phyloP scores from a whole-genome alignment of 345 rosid species.

The Populus simonii region DNA sequence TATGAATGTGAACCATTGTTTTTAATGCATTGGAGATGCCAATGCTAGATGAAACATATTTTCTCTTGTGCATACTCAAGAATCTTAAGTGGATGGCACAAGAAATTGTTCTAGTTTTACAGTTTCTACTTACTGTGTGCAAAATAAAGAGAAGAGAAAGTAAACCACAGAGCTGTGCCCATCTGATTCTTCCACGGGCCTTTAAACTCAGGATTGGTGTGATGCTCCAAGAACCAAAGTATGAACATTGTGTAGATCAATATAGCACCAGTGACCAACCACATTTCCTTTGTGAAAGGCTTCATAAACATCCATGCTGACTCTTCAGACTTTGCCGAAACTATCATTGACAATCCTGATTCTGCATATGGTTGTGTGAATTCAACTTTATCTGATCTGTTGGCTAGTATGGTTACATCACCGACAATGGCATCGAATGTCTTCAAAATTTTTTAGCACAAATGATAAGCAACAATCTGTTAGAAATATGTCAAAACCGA shows the following conservation, averaged over 20 bases:
- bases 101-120: background rate
- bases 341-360: slow-evolving; percentile 54
- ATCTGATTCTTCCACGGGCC: slow-evolving; percentile 41
- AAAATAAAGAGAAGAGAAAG: slow-evolving; percentile 53
- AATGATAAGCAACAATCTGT: too few relatives aligned
- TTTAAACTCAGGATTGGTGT: slow-evolving; percentile 33
- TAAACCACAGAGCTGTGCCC: slow-evolving; percentile 42
- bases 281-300: slow-evolving; percentile 54
- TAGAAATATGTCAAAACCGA: too few relatives aligned
- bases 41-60: background rate
- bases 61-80: background rate
- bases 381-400: slow-evolving; percentile 33
- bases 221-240: slow-evolving; percentile 50
- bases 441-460: slow-evolving; percentile 11
- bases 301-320: slow-evolving; percentile 44
- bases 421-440: slow-evolving; percentile 44
- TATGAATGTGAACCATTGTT: too few relatives aligned
- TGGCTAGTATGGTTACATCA: slow-evolving; percentile 47
- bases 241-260: slow-evolving; percentile 43
- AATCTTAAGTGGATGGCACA: too few relatives aligned
- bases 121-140: slow-evolving; percentile 47
- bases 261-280: slow-evolving; percentile 40
- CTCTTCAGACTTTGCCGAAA: slow-evolving; percentile 14
- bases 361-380: slow-evolving; percentile 52
- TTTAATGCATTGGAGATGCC: background rate